Evolutionary conservation across 2,329 filamentous ascomycete genomes (phyloP).

Genomic region (Ceratocystis albifundus): DNA sequence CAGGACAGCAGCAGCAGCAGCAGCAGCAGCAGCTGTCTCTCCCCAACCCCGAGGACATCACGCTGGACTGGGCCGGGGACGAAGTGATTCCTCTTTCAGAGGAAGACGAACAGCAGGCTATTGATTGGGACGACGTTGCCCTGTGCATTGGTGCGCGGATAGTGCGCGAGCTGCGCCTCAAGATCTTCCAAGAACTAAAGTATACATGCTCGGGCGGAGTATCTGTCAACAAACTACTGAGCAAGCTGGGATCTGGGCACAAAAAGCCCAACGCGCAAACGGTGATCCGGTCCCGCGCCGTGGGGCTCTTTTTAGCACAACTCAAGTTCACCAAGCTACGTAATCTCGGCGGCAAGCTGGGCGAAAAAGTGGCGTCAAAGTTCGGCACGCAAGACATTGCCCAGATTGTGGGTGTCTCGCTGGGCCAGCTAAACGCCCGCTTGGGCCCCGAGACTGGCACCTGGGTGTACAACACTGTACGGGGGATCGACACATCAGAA

Average conservation of each 20-base stretch:
- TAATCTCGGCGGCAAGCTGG: conserved; percentile 88
- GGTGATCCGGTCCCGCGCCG: conserved; percentile 76
- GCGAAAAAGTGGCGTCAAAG: conserved; percentile 67
- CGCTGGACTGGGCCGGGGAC: conserved; percentile 73
- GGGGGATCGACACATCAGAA: conserved; percentile 76
- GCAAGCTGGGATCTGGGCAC: conserved; percentile 81
- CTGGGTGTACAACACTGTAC: conserved; percentile 76
- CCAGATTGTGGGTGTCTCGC: conserved; percentile 58
- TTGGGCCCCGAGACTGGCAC: conserved; percentile 72
- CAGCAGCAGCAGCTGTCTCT: conserved; percentile 60
- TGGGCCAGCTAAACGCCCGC: conserved; percentile 65
- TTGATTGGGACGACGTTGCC: conserved; percentile 92
- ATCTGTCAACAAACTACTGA: conserved; percentile 85
- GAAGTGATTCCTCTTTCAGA: conserved; percentile 68
- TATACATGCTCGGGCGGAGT: conserved; percentile 92
- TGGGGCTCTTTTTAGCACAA: conserved; percentile 62
- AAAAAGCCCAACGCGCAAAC: conserved; percentile 94
- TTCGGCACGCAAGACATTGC: conserved; percentile 72
- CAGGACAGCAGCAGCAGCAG: conserved; percentile 58
- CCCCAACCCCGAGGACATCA: conserved; percentile 55
- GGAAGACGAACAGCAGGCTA: conserved; percentile 64
- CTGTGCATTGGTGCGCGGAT: conserved; percentile 84
- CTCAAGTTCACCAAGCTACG: conserved; percentile 94
- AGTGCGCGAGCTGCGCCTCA: conserved; percentile 59
- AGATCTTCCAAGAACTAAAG: conserved; percentile 56